Conservation (phyloP, 495 filamentous ascomycete species). For the Hyaloscypha hepaticicola region DNA sequence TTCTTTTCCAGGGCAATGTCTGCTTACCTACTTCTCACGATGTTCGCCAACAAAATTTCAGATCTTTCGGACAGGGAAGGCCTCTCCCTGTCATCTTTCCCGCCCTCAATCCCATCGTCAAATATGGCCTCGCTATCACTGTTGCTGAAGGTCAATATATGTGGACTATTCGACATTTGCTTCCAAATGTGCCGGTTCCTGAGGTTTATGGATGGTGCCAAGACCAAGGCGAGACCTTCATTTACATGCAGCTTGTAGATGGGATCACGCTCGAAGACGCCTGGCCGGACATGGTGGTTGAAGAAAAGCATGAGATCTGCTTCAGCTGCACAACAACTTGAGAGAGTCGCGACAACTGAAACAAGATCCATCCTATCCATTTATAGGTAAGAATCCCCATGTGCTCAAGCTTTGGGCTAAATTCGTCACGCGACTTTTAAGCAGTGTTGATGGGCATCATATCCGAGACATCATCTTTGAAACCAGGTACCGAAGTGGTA, state of each 20-base stretch:
- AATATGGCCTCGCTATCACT: constrained; percentile 14
- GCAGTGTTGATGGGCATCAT: constrained; percentile 31
- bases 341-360: constrained; percentile 33
- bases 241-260: constrained; percentile 34
- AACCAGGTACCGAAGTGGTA: neutral
- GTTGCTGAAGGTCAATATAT: constrained; percentile 22
- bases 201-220: constrained; percentile 26
- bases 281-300: constrained; percentile 31
- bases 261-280: constrained; percentile 31
- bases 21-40: constrained; percentile 14
- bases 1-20: constrained; percentile 8
- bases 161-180: constrained; percentile 15
- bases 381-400: constrained; percentile 20
- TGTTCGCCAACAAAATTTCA: neutral
- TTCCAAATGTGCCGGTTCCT: constrained; percentile 19
- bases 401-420: too few relatives aligned
- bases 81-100: constrained; percentile 11
- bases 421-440: constrained; percentile 17
- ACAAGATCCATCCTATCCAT: constrained; percentile 29
- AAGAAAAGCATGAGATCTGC: constrained; percentile 33
- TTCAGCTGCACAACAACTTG: constrained; percentile 33
- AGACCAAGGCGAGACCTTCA: constrained; percentile 30
- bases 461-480: constrained; percentile 24
- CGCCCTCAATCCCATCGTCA: constrained; percentile 19
- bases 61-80: neutral